Evolutionary conservation across 164 flowering plant species (phyloP).

Genomic region (Vitis riparia): DNA sequence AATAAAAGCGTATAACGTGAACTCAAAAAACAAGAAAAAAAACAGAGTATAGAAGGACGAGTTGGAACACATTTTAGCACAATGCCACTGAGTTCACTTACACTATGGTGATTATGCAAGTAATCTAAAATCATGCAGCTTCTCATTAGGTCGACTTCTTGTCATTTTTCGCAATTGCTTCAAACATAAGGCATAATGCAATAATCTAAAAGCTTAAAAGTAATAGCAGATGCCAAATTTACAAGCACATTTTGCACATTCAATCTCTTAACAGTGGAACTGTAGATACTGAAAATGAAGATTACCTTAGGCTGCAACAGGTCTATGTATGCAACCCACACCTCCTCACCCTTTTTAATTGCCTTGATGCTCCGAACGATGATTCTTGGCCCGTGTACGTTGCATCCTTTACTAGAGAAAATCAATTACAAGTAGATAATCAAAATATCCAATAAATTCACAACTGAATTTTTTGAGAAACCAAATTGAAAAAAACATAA

Average conservation of each 20-base stretch:
- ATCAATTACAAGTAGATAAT: not conserved
- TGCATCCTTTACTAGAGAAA: conserved; percentile 20
- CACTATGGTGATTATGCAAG: no score
- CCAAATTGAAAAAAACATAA: not conserved
- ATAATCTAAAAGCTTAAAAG: not conserved
- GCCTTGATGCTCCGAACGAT: conserved; percentile 58
- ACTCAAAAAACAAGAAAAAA: not conserved
- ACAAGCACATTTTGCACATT: not conserved
- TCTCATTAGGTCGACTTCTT: no score
- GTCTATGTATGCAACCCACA: conserved; percentile 63
- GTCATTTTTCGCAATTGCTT: no score
- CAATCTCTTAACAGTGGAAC: not conserved
- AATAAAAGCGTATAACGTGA: conserved; percentile 1
- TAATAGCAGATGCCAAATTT: not conserved
- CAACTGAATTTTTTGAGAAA: no score
- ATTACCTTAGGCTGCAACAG: conserved; percentile 72
- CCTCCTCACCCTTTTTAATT: conserved; percentile 57
- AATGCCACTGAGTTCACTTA: no score
- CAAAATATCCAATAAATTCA: no score
- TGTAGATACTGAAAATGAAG: not conserved
- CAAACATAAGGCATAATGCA: no score
- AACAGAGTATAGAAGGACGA: not conserved
- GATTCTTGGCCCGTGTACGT: conserved; percentile 52
- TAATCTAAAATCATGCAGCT: no score
- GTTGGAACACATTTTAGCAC: no score